Evolutionary conservation across 73 alveolate species (phyloP), one percentile per base, ranked within the genome.

Genomic region (Paramecium primaurelia): DNA sequence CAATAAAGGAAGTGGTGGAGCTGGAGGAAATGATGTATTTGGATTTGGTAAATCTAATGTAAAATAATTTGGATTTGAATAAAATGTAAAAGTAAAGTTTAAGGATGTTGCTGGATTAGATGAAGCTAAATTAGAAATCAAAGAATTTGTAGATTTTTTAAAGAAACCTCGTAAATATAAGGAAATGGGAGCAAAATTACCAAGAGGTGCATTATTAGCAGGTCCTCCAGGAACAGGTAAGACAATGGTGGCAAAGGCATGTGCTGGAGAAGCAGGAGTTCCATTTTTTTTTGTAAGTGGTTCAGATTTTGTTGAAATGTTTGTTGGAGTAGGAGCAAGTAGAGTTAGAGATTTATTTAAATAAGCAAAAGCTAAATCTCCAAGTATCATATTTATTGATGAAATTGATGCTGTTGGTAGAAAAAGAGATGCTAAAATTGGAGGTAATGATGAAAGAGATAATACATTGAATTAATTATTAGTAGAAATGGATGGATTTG

Each of bases 201-300:
- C 99, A 4, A 97, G 98, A 90, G 99, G 99, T 18, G 99, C 98
- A 40, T 86, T 98, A 68, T 54, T 98, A 58, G 97, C 96, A 59
- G 99, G 99, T 10, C 99, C 99, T n/a, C 99, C 99, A 44, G 99
- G 99, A 28, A 95, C 98, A n/a, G 99, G 99, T n/a, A 97, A 97
- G 71, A 97, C 99, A 22, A 85, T 97, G 68, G 86, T 97, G 34
- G 99, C 99, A n/a, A 97, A 80, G 69, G 93, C 93, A 36, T 92
- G 95, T 59, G 98, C 99, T 26, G 98, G 98, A 89, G 99, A 97
- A 88, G 99, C 99, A 6, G 97, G 98, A 34, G 99, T 98, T 22
- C 99, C 99, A 10, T 99, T 99, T 95, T 96, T 98, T 93, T 94
- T 99, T 77, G 98, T 97, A 36, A 97, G 99, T n/a, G 99, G 99